Conservation (phyloP, 306 rosid species). For the Spatholobus suberectus region DNA sequence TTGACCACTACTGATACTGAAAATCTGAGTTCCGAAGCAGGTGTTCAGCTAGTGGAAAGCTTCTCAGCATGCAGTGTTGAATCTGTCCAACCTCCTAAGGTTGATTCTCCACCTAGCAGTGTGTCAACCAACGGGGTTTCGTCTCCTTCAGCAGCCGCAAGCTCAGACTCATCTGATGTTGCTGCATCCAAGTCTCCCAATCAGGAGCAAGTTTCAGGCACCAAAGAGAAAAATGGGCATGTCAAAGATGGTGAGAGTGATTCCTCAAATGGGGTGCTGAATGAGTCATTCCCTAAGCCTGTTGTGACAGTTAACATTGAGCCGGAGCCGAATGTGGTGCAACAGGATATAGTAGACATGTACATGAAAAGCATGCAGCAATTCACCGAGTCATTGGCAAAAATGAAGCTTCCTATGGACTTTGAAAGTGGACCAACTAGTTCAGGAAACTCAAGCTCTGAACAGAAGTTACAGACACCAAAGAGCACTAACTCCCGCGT, state of each 20-base stretch:
- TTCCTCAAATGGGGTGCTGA: constrained; percentile 55
- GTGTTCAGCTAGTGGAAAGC: constrained; percentile 59
- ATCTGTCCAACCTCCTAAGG: constrained; percentile 57
- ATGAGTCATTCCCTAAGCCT: constrained; percentile 57
- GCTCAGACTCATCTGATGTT: constrained; percentile 59
- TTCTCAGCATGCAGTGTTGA: constrained; percentile 58
- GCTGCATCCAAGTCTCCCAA: constrained; percentile 46
- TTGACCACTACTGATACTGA: constrained; percentile 58
- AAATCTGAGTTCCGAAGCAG: constrained; percentile 56
- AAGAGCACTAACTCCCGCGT: constrained; percentile 74
- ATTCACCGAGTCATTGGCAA: constrained; percentile 90
- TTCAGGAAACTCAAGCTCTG: constrained; percentile 84
- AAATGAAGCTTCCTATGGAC: constrained; percentile 97
- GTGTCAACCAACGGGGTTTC: constrained; percentile 65
- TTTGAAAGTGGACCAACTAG: constrained; percentile 70
- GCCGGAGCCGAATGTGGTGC: constrained; percentile 78
- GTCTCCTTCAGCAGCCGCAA: constrained; percentile 56
- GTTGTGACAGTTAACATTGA: constrained; percentile 64
- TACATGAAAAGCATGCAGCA: constrained; percentile 99
- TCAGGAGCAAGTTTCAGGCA: constrained; percentile 50
- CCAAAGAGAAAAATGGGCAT: constrained; percentile 49
- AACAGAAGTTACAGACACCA: constrained; percentile 59
- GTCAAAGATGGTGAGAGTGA: constrained; percentile 66
- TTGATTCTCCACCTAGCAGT: constrained; percentile 72
- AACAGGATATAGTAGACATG: constrained; percentile 96